Conservation (phyloP, 169 alveolate species). For the Theileria orientalis region DNA sequence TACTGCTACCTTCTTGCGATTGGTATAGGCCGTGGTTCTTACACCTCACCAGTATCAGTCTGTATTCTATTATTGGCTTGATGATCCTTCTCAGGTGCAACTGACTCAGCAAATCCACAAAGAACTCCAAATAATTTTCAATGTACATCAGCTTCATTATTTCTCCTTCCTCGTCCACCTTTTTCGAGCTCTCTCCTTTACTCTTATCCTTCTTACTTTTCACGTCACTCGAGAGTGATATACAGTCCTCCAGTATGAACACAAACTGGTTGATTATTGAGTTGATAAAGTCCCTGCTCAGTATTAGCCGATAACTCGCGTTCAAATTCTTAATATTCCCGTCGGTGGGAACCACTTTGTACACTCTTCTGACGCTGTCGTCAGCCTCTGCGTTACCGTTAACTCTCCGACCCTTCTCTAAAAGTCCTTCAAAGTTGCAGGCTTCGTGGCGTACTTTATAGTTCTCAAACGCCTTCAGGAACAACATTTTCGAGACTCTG, state of each 20-base stretch:
- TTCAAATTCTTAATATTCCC: slow-evolving; percentile 7
- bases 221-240: background rate
- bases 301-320: slow-evolving; percentile 24
- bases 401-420: background rate
- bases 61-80: slow-evolving; percentile 57
- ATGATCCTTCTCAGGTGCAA: slow-evolving; percentile 49
- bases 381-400: background rate
- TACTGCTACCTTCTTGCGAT: slow-evolving; percentile 10
- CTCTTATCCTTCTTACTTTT: background rate
- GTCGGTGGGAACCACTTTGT: slow-evolving; percentile 16
- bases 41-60: slow-evolving; percentile 54
- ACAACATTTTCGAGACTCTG: slow-evolving; percentile 39
- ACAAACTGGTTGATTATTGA: slow-evolving; percentile 53
- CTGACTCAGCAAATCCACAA: slow-evolving; percentile 58
- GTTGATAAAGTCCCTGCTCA: slow-evolving; percentile 60
- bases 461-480: slow-evolving; percentile 20
- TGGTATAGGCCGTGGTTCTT: slow-evolving; percentile 45
- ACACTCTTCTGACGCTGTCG: slow-evolving; percentile 20
- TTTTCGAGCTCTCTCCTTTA: background rate
- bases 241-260: slow-evolving; percentile 57
- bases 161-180: slow-evolving; percentile 11
- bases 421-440: slow-evolving; percentile 4
- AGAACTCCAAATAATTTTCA: slow-evolving; percentile 56
- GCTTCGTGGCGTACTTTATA: slow-evolving; percentile 19
- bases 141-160: slow-evolving; percentile 59